Percentiles rank a stretch among this genome's conserved stretches.
These are phyloP conservation scores for Leavenworthia alabamica DNA, from an alignment of 345 rosid genomes.

Conservation along the genomic window DNA sequence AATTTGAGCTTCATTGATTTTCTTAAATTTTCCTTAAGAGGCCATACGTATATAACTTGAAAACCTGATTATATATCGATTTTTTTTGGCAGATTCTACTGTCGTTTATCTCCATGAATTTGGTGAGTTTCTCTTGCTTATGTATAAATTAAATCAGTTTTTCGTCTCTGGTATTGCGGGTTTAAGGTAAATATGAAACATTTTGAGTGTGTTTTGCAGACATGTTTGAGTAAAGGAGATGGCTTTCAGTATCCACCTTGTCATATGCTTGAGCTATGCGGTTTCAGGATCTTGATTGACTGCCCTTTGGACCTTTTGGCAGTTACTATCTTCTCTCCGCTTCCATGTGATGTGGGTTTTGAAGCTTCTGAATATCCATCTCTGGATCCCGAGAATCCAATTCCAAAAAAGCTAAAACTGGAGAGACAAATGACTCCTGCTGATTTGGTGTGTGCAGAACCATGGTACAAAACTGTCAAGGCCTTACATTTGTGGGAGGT, in stretches of 20 bases:
- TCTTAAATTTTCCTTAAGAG: neutral
- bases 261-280: slow-evolving; percentile 50
- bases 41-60: neutral
- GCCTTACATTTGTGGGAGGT: slow-evolving; percentile 73
- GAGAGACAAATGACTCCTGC: slow-evolving; percentile 37
- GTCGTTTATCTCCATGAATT: slow-evolving; percentile 39
- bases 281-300: slow-evolving; percentile 65
- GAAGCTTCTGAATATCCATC: slow-evolving; percentile 21
- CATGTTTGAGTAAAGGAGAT: slow-evolving; percentile 69
- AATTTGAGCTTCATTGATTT: neutral
- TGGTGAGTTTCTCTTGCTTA: slow-evolving; percentile 43
- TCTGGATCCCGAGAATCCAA: slow-evolving; percentile 22
- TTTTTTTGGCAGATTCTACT: neutral
- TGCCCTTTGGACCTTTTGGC: slow-evolving; percentile 81
- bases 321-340: slow-evolving; percentile 54
- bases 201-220: slow-evolving; percentile 41
- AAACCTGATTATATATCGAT: neutral
- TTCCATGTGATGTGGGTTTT: slow-evolving; percentile 30
- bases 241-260: slow-evolving; percentile 66
- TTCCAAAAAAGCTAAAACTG: slow-evolving; percentile 38
- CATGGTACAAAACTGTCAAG: slow-evolving; percentile 74
- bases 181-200: neutral
- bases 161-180: neutral
- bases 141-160: neutral
- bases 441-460: slow-evolving; percentile 53